Evolutionary conservation across 306 rosid genomes (phyloP).

Genomic region (Ziziphus jujuba): DNA sequence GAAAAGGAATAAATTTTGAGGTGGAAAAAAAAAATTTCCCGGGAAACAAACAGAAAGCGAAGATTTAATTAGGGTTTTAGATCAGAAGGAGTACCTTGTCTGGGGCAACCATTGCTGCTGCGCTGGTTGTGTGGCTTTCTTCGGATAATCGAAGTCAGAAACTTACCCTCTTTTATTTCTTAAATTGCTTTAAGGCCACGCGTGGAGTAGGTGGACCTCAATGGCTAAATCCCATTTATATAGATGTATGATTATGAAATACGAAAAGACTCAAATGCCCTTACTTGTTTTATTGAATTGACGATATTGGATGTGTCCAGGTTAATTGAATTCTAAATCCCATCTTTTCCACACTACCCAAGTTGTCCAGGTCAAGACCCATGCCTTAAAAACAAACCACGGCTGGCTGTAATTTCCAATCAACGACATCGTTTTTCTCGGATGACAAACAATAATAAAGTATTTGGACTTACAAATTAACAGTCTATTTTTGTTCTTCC

Average conservation of each 20-base stretch:
- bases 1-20: neutral
- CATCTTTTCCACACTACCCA: too few species aligned
- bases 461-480: too few species aligned
- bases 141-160: neutral
- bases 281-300: neutral
- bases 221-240: neutral
- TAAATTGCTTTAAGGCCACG: slow-evolving; percentile 15
- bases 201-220: neutral
- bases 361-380: too few species aligned
- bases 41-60: slow-evolving; percentile 22
- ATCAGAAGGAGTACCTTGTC: slow-evolving; percentile 26
- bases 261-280: slow-evolving; percentile 16
- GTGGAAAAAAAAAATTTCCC: neutral
- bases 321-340: slow-evolving; percentile 1
- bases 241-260: too few species aligned
- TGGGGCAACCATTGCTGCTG: slow-evolving; percentile 30
- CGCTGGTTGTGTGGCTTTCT: neutral
- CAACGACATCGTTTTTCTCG: too few species aligned
- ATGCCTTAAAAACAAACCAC: too few species aligned
- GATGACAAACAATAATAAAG: too few species aligned
- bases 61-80: neutral
- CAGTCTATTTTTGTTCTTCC: too few species aligned
- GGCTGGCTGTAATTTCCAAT: too few species aligned
- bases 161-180: neutral
- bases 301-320: slow-evolving; percentile 19